Base-by-base conservation (phyloP, 1,284 basidiomycete species). In the Cryptococcus deneoformans region DNA sequence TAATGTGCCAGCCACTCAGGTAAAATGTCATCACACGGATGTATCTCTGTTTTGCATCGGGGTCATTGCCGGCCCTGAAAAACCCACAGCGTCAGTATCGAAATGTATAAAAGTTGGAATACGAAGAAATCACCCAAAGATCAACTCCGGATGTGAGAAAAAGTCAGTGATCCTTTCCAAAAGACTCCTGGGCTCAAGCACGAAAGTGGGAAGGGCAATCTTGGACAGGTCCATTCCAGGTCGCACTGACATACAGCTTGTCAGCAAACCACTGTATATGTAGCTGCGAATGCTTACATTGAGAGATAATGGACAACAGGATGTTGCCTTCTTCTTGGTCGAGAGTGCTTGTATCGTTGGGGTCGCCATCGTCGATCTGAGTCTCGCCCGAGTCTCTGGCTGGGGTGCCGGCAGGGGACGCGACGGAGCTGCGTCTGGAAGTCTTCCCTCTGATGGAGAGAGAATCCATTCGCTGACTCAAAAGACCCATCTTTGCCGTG, bases 1-100 rank as follows among this genome's bases (percentile, higher is more conserved):
- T 98, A 80, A 98, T 96, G 79, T 99, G 96, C 95, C 95, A 99
- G 46, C 95, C 95, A 16, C 91, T 90, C 46, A 98, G 86, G 75
- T 98, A 99, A 78, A 96, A 98, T 57, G 90, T 88, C 52, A 97
- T 83, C 3, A 98, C 90, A 56, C 87, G 84, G 62, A 97, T 82
- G 77, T 98, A 98, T 42, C 96, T 83, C 72, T 96, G 91, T 74
- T 96, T 89, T 39, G 92, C 85, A 68, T 92, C 86, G 45, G 85
- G 81, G 37, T 70, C 65, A 10, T 74, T 53, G 3, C 69, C 75
- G 29, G 69, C 70, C 2, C 73, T 76, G 20, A 20, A 45, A 45
- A 3, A 29, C 29, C 29, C 29, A 29, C 29, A 29, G 29, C 5
- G 29, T 29, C 29, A 29, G 5, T 29, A 29, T 29, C 29, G 29